Percentiles rank a stretch among this genome's conserved stretches.
These are phyloP conservation scores for Aspergillus sp. DNA, from an alignment of 2,329 filamentous ascomycete species.

Conservation along the genomic window DNA sequence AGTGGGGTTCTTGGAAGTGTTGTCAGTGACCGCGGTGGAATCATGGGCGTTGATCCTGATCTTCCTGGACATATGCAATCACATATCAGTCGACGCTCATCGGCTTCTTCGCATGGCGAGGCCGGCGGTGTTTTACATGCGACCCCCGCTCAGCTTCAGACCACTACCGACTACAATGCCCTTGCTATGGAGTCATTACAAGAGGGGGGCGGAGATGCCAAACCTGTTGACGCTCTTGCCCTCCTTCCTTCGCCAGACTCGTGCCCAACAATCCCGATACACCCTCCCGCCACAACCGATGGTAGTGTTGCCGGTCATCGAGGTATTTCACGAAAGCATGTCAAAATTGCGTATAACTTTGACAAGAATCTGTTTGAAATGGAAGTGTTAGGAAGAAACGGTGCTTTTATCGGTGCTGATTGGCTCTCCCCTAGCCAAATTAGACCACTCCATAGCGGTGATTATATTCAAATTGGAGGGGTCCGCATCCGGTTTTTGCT, in stretches of 20 bases:
- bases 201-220: slow-evolving; percentile 36
- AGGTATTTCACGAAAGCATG: slow-evolving; percentile 62
- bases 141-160: slow-evolving; percentile 39
- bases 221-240: slow-evolving; percentile 47
- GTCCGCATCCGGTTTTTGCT: slow-evolving; percentile 58
- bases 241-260: slow-evolving; percentile 53
- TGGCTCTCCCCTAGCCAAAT: slow-evolving; percentile 49
- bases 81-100: slow-evolving; percentile 49
- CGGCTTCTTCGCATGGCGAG: slow-evolving; percentile 49
- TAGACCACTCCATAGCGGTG: slow-evolving; percentile 55
- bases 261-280: slow-evolving; percentile 60
- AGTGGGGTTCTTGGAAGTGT: slow-evolving; percentile 50
- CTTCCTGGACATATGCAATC: slow-evolving; percentile 41
- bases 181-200: slow-evolving; percentile 47
- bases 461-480: slow-evolving; percentile 60
- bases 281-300: slow-evolving; percentile 51
- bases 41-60: slow-evolving; percentile 51
- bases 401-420: slow-evolving; percentile 55
- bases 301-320: slow-evolving; percentile 52
- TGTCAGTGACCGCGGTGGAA: slow-evolving; percentile 57
- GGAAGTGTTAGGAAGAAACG: slow-evolving; percentile 59
- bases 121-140: slow-evolving; percentile 35
- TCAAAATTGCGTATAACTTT: slow-evolving; percentile 61
- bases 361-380: slow-evolving; percentile 58
- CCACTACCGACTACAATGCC: slow-evolving; percentile 47